Evolutionary conservation across 2,329 filamentous ascomycete genomes (phyloP), one percentile per base, ranked within the genome.

Genomic region (Alternaria triticina): DNA sequence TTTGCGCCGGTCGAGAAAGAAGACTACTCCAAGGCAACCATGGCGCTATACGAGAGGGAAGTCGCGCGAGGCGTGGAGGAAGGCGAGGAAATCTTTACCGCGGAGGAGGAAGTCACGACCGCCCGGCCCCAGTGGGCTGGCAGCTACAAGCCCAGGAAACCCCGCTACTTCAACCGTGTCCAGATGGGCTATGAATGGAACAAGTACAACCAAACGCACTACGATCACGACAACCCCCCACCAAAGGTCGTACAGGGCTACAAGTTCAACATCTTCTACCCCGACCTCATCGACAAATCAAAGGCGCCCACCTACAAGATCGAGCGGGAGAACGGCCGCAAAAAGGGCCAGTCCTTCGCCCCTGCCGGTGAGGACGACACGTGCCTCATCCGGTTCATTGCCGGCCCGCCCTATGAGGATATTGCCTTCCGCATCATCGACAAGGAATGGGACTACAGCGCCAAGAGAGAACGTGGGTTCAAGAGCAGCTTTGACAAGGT

Each of bases 171-270:
- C 86, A 98, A 98, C 78, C 91, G 96, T 44, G 94, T 98, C 50
- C 94, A 97, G 80, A 97, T 97, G 92, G 96, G 96, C 57, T 99
- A 98, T 80, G 96, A 99, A 80, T 99, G 96, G 96, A 99, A 99
- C 85, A 99, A 99, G 82, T 99, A 99, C 86, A 99, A 99, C 77
- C 96, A 99, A 82, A 99, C 96, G 12, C 96, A 99, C 82, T 99
- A 99, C 82, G 96, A 98, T 79, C 93, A 97, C 79, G 95, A 98
- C 77, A 97, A 98, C 75, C 96, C 96, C 3, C 96, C 96, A 2
- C 96, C 96, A 25, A 97, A 97, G 82, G 95, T 99, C 7, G 96
- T 99, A 11, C 96, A 99, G 79, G 96, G 96, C 60, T 99, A 99
- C 86, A 97, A 97, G 80, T 99, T 99, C 86, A 98, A 99, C 82